Evolutionary conservation across 306 rosid species (phyloP), one percentile per base, ranked within the genome.

Genomic region (Prunus kanzakura): DNA sequence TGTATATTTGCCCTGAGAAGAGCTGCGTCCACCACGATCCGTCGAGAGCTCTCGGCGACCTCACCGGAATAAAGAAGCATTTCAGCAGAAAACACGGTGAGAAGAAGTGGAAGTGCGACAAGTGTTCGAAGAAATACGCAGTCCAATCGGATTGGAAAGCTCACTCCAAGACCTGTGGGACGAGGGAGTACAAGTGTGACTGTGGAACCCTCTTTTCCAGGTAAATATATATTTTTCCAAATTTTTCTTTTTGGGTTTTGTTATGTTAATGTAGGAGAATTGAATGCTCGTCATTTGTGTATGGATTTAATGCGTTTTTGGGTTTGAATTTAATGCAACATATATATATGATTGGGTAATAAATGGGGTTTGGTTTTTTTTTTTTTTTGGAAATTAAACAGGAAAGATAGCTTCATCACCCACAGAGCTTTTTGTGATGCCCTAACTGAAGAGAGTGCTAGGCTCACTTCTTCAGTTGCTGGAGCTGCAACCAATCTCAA

Each of bases 61-160:
- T 94, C 84, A 94, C 98, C 2, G 98, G 98, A 5, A 89, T 94
- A 52, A 94, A 94, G 87, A 94, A 92, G 80, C 98, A 94, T 79
- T 94, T 89, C 65, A 92, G 98, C 80, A 57, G 97, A 45, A 94
- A 92, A 69, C 98, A 94, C 35, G 98, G 98, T 4, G 98, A 94
- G 88, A 94, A 94, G 83, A 94, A 94, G 85, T 94, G 98, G 98
- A 94, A 92, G 88, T 94, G 98, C 63, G 97, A 92, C 0, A 94
- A 92, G 80, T 94, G 98, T 80, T 90, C 98, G 0, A 94, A 94
- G 89, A 94, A 92, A 78, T 94, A 94, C 65, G 98, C 98, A 0
- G 97, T 94, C 54, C 98, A 92, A 66, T 94, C 97, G 1, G 97
- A 94, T 76, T 94, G 98, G 98, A 94, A 94, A 79, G 98, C 98